A percentile compares a stretch with the other conserved stretches of the same genome.
phyloP scores from a whole-genome alignment of 345 rosid species.

The Salix brachista region DNA sequence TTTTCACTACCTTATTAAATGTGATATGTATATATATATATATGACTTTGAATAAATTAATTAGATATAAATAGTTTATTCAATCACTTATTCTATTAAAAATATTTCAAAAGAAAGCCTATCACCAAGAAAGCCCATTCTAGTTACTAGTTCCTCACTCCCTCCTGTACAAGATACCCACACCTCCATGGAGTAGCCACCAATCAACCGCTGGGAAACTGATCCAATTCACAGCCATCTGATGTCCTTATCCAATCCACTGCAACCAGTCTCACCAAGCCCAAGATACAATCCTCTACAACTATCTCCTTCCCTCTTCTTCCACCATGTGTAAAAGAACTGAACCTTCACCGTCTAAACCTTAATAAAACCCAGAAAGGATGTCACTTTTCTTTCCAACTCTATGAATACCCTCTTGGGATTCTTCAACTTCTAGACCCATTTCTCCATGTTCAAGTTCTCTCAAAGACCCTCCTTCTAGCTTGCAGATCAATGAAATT shows the following conservation, averaged over 20 bases:
- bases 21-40: too few relatives aligned
- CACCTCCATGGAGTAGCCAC: neutral
- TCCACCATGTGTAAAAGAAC: neutral
- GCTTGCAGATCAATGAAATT: conserved; percentile 20
- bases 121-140: neutral
- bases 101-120: too few relatives aligned
- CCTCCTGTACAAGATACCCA: neutral
- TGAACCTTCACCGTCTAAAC: conserved; percentile 1
- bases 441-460: neutral
- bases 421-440: conserved; percentile 6
- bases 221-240: neutral
- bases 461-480: neutral
- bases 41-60: too few relatives aligned
- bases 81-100: too few relatives aligned
- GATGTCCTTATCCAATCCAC: neutral
- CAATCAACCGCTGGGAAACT: neutral
- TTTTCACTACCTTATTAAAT: too few relatives aligned
- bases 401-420: conserved; percentile 16
- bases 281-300: neutral
- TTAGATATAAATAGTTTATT: too few relatives aligned
- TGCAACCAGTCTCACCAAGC: neutral
- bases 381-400: conserved; percentile 30
- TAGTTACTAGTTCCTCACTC: neutral
- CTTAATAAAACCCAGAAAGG: neutral
- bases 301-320: neutral